These are phyloP conservation scores for Arachis hypogaea DNA, from an alignment of 306 rosid genomes.

Conservation along the genomic window DNA sequence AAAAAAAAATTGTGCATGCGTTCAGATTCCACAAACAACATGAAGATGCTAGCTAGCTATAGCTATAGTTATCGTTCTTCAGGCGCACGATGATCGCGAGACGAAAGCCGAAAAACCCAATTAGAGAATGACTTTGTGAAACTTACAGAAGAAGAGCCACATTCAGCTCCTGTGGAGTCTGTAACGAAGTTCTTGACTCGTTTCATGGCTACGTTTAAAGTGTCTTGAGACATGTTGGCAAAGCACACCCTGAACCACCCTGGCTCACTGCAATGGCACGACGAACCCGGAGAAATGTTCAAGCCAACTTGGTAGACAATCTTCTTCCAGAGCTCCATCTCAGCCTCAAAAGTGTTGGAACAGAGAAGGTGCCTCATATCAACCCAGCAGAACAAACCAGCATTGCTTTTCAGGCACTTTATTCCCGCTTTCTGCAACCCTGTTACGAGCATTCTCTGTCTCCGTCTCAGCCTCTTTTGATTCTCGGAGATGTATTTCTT, in stretches of 20 bases:
- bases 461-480: slow-evolving; percentile 59
- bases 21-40: slow-evolving; percentile 34
- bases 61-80: slow-evolving; percentile 53
- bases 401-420: slow-evolving; percentile 67
- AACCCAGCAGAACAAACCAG: slow-evolving; percentile 84
- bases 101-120: slow-evolving; percentile 84
- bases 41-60: slow-evolving; percentile 12
- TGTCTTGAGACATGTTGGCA: slow-evolving; percentile 74
- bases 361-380: slow-evolving; percentile 71
- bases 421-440: slow-evolving; percentile 68
- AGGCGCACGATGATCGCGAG: slow-evolving; percentile 54
- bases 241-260: slow-evolving; percentile 90
- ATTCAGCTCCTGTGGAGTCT: slow-evolving; percentile 33
- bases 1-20: slow-evolving; percentile 30
- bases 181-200: slow-evolving; percentile 57
- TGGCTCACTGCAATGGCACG: slow-evolving; percentile 83
- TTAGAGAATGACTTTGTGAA: slow-evolving; percentile 51
- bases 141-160: slow-evolving; percentile 28
- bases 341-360: slow-evolving; percentile 71
- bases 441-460: slow-evolving; percentile 53
- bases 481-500: slow-evolving; percentile 64
- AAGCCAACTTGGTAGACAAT: slow-evolving; percentile 64
- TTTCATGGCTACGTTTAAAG: slow-evolving; percentile 67
- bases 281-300: slow-evolving; percentile 79
- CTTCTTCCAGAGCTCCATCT: slow-evolving; percentile 85